Percentiles rank a stretch among this genome's conserved stretches.
phyloP scores from a whole-genome alignment of 306 rosid genomes.

The Oemleria cerasiformis region DNA sequence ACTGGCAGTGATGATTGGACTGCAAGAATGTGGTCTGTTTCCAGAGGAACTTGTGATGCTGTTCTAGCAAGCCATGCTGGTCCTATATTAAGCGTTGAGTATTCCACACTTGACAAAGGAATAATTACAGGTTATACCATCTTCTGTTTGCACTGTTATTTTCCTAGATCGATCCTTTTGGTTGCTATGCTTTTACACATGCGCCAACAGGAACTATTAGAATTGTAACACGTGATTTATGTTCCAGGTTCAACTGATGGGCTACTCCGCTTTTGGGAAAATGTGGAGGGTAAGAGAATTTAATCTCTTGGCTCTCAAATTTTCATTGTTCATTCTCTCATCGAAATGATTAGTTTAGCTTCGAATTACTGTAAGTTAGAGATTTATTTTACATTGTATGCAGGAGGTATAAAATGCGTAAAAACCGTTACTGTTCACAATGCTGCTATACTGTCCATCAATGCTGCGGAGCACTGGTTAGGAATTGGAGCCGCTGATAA shows the following conservation, averaged over 20 bases:
- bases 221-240: slow-evolving; percentile 25
- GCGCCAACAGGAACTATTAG: background rate
- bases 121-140: slow-evolving; percentile 65
- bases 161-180: background rate
- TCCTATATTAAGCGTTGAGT: slow-evolving; percentile 83
- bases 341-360: background rate
- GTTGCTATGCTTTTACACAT: background rate
- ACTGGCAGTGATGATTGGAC: slow-evolving; percentile 99
- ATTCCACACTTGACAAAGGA: slow-evolving; percentile 89
- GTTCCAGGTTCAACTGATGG: slow-evolving; percentile 93
- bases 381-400: slow-evolving; percentile 11
- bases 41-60: slow-evolving; percentile 96
- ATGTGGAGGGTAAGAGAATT: slow-evolving; percentile 71
- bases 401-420: slow-evolving; percentile 84
- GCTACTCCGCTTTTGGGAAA: slow-evolving; percentile 94
- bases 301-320: slow-evolving; percentile 16
- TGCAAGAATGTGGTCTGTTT: slow-evolving; percentile 90
- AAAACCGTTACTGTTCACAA: slow-evolving; percentile 88
- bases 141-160: slow-evolving; percentile 15
- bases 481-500: slow-evolving; percentile 99
- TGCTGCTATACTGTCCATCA: slow-evolving; percentile 79
- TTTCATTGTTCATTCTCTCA: slow-evolving; percentile 19
- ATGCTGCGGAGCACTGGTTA: slow-evolving; percentile 97
- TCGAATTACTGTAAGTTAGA: background rate
- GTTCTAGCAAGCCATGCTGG: slow-evolving; percentile 99